Evolutionary conservation across 2,329 filamentous ascomycete genomes (phyloP), one percentile per base, ranked within the genome.

Genomic region (Cytospora piceae): DNA sequence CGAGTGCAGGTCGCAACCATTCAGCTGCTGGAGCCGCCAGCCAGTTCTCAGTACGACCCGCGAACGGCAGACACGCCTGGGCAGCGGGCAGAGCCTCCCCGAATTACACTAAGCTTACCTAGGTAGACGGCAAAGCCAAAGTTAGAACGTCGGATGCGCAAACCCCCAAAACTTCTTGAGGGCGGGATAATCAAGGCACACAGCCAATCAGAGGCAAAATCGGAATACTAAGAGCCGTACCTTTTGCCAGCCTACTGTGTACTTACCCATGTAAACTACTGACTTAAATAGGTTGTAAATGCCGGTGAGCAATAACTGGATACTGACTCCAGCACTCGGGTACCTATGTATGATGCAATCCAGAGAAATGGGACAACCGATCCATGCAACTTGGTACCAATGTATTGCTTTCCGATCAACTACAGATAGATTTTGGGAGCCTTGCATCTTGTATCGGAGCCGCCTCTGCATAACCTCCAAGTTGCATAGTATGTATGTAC

Each of bases 1-100:
- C 22, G 46, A 49, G 46, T 49, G 46, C 46, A 49, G 46, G 46
- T 49, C 46, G 46, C 46, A 24, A 49, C n/a, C 46, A 24, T 49
- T 49, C 46, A 49, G n/a, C 46, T 49, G 46, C n/a, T 49, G 42
- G 42, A 22, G 42, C 42, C n/a, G n/a, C 46, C n/a, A 5, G n/a
- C 46, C 46, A 24, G 11, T 12, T 49, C n/a, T 22, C 46, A 20
- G 20, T 49, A 49, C 46, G 17, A 49, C 39, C 39, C 39, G 39
- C 39, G 39, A n/a, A 42, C 46, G 22, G 22, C 46, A 49, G 22
- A 49, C 46, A 49, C n/a, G n/a, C 22, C n/a, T 49, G 46, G 46
- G 46, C 46, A 39, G 32, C 11, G 32, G 32, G 32, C 32, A 46
- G 42, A 46, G 42, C 42, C 42, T 46, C 42, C 42, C 20, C 46